Conservation (phyloP, 305 asterid species). For the Solanum hybrid region DNA sequence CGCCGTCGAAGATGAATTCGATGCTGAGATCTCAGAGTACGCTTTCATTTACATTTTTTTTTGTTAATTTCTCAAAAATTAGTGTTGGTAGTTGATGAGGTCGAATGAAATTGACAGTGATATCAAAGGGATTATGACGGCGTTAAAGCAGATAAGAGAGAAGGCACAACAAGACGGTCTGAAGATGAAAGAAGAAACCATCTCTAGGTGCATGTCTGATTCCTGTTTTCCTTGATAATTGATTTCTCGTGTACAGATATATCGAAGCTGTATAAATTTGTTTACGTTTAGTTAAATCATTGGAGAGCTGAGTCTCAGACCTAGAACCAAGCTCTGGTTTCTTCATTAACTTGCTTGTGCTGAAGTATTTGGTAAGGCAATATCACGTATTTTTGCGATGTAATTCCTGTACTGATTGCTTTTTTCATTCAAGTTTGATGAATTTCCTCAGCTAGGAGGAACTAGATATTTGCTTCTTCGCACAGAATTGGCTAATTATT, state of each 20-base stretch:
- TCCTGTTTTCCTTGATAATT: not conserved
- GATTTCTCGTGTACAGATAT: not conserved
- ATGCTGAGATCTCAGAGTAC: conserved; percentile 64
- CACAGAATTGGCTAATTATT: not conserved
- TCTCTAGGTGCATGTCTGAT: conserved; percentile 52
- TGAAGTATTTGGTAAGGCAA: not conserved
- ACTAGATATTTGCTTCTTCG: not conserved
- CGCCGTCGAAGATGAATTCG: conserved; percentile 63
- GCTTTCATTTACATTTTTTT: conserved; percentile 5
- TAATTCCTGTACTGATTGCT: not conserved
- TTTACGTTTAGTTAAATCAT: not conserved
- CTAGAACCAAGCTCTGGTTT: not conserved
- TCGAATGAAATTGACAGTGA: conserved; percentile 46
- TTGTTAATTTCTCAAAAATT: not conserved
- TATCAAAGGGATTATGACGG: conserved; percentile 73
- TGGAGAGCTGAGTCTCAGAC: not conserved
- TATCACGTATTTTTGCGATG: not conserved
- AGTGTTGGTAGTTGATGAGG: not conserved
- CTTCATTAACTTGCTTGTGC: not conserved
- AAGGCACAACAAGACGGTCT: conserved; percentile 76
- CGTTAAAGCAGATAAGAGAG: conserved; percentile 83
- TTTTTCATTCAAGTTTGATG: not conserved
- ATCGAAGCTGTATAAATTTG: not conserved
- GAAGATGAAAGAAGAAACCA: conserved; percentile 89
- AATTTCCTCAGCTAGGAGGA: not conserved